Evolutionary conservation across 2,329 filamentous ascomycete genomes (phyloP).

Genomic region (Colletotrichum gigasporum): DNA sequence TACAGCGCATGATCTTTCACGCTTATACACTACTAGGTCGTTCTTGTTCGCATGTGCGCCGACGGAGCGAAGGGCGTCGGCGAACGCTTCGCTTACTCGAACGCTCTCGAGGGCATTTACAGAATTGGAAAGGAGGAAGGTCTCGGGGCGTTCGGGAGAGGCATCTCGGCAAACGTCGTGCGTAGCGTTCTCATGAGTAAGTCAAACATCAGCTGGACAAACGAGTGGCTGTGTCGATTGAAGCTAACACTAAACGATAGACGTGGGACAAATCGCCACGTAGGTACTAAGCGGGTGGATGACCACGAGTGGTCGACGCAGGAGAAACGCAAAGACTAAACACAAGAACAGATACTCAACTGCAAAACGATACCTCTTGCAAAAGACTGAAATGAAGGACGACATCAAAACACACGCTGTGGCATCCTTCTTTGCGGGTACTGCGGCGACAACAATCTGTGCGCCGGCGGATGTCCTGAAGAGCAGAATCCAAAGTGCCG

Average conservation of each 20-base stretch:
- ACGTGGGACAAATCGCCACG: slow-evolving; percentile 56
- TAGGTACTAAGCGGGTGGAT: slow-evolving; percentile 37
- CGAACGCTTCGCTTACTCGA: slow-evolving; percentile 49
- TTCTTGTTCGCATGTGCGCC: slow-evolving; percentile 56
- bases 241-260: slow-evolving; percentile 36
- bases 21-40: slow-evolving; percentile 36
- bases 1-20: not conserved
- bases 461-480: slow-evolving; percentile 56
- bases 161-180: slow-evolving; percentile 49
- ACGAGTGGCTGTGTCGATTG: not conserved
- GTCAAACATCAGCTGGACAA: slow-evolving; percentile 24
- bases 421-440: slow-evolving; percentile 52
- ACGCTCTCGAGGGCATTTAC: slow-evolving; percentile 45
- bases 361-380: slow-evolving; percentile 43
- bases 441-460: slow-evolving; percentile 55
- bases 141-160: slow-evolving; percentile 46
- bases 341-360: slow-evolving; percentile 42
- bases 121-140: slow-evolving; percentile 50
- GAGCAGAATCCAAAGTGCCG: slow-evolving; percentile 50
- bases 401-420: slow-evolving; percentile 50
- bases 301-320: not conserved
- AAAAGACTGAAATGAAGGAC: slow-evolving; percentile 42
- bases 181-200: slow-evolving; percentile 55
- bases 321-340: not conserved
- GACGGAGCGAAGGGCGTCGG: slow-evolving; percentile 49